Evolutionary conservation across 2,329 filamentous ascomycete genomes (phyloP).

Genomic region (Cryphonectria nitschkei): DNA sequence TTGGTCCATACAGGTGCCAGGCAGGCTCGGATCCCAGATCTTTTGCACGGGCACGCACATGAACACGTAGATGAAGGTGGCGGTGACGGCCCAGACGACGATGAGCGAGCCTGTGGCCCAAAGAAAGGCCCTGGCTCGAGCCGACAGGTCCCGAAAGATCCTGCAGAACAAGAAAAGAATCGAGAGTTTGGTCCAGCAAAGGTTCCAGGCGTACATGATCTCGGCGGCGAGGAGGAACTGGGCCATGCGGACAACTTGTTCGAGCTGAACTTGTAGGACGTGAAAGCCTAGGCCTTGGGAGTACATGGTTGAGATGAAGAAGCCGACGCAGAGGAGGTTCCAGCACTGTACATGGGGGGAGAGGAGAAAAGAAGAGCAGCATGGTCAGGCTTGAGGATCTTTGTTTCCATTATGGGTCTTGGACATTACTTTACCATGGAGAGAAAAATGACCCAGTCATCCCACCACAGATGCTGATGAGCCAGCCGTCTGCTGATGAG

Average conservation of each 20-base stretch:
- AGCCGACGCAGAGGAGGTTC: slow-evolving; percentile 48
- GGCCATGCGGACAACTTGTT: slow-evolving; percentile 47
- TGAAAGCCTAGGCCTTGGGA: slow-evolving; percentile 51
- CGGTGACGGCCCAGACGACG: slow-evolving; percentile 51
- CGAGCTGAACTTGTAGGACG: slow-evolving; percentile 42
- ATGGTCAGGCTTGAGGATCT: slow-evolving; percentile 12
- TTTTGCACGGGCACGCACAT: slow-evolving; percentile 55
- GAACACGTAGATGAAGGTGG: slow-evolving; percentile 55
- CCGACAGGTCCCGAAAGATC: slow-evolving; percentile 49
- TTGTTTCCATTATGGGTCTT: background rate
- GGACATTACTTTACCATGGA: slow-evolving; percentile 46
- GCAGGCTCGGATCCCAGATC: slow-evolving; percentile 50
- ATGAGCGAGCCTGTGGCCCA: slow-evolving; percentile 46
- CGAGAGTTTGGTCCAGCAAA: slow-evolving; percentile 54
- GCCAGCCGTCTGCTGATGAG: slow-evolving; percentile 47
- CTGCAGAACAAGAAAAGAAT: slow-evolving; percentile 57
- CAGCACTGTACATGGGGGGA: slow-evolving; percentile 38
- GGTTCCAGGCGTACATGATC: slow-evolving; percentile 51
- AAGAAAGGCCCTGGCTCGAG: slow-evolving; percentile 47
- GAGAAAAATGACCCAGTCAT: slow-evolving; percentile 53
- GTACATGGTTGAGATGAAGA: slow-evolving; percentile 54
- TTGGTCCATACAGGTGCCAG: slow-evolving; percentile 53
- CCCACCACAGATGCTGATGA: slow-evolving; percentile 52
- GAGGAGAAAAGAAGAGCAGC: background rate
- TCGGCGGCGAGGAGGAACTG: slow-evolving; percentile 53